Evolutionary conservation across 192 early-diverging fungal species (phyloP).

Genomic region (Umbelopsis isabellina): DNA sequence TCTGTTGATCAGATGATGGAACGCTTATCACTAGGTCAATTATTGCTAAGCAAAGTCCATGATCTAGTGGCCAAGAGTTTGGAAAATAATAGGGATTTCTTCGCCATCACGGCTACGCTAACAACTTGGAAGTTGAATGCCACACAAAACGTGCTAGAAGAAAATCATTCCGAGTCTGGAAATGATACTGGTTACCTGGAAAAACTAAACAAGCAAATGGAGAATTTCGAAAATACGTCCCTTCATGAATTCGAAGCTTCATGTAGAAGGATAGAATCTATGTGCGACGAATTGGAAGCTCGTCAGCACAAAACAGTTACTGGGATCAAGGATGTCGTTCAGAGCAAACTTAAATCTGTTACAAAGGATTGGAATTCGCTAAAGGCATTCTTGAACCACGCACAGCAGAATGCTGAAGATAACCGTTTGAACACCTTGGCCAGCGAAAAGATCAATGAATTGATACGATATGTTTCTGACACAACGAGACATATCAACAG

Average conservation of each 20-base stretch:
- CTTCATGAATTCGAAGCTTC: neutral
- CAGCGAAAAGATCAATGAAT: conserved; percentile 27
- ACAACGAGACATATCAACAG: conserved; percentile 29
- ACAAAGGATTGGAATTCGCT: conserved; percentile 34
- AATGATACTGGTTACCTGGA: no score
- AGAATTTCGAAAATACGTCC: no score
- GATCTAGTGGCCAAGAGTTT: neutral
- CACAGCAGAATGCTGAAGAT: conserved; percentile 27
- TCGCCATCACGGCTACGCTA: no score
- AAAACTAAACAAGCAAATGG: no score
- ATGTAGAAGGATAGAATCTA: neutral
- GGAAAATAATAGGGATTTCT: neutral
- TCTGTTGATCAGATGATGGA: neutral
- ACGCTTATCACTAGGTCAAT: neutral
- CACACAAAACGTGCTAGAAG: no score
- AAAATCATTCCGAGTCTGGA: no score
- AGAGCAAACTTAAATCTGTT: conserved; percentile 23
- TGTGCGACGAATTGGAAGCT: neutral
- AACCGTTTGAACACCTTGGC: conserved; percentile 4
- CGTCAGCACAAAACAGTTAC: neutral
- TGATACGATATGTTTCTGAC: conserved; percentile 29
- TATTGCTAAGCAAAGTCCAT: neutral
- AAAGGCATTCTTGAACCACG: conserved; percentile 22
- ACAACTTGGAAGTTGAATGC: no score
- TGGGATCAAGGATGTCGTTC: neutral